A percentile compares a stretch with the other conserved stretches of the same genome.
These are phyloP conservation scores for Cladosporium sp. DNA, from an alignment of 2,329 filamentous ascomycete genomes.

Conservation along the genomic window DNA sequence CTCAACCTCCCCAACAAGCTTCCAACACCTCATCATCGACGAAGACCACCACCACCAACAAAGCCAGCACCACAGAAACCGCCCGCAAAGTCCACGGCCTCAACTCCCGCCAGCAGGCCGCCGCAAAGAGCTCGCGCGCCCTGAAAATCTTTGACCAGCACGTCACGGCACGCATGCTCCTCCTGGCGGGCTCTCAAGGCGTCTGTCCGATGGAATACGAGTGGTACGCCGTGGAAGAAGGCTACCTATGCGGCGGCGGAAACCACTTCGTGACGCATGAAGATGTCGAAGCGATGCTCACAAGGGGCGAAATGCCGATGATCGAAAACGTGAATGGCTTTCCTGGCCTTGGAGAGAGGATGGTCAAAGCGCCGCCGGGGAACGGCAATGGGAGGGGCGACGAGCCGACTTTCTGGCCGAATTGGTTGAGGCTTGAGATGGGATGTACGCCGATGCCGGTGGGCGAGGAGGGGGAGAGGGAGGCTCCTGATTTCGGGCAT, in stretches of 20 bases:
- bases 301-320: neutral
- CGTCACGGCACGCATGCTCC: too few species aligned
- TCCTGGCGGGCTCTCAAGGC: too few species aligned
- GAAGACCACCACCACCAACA: neutral
- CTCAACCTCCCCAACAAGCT: neutral
- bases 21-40: neutral
- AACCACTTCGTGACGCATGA: slow-evolving; percentile 4
- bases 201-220: slow-evolving; percentile 4
- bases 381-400: neutral
- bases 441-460: neutral
- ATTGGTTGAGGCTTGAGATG: neutral
- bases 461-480: neutral
- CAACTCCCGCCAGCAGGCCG: neutral
- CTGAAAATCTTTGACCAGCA: slow-evolving; percentile 1
- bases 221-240: slow-evolving; percentile 1
- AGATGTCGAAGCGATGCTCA: slow-evolving; percentile 6
- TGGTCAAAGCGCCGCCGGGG: neutral
- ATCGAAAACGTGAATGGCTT: slow-evolving; percentile 1
- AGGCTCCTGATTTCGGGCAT: neutral
- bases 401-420: slow-evolving; percentile 1
- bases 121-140: neutral
- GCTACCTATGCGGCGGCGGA: slow-evolving; percentile 11
- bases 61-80: neutral
- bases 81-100: too few species aligned
- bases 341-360: neutral